Base-by-base conservation (phyloP, 768 basidiomycete genomes). In the Nidularia pulvinata region DNA sequence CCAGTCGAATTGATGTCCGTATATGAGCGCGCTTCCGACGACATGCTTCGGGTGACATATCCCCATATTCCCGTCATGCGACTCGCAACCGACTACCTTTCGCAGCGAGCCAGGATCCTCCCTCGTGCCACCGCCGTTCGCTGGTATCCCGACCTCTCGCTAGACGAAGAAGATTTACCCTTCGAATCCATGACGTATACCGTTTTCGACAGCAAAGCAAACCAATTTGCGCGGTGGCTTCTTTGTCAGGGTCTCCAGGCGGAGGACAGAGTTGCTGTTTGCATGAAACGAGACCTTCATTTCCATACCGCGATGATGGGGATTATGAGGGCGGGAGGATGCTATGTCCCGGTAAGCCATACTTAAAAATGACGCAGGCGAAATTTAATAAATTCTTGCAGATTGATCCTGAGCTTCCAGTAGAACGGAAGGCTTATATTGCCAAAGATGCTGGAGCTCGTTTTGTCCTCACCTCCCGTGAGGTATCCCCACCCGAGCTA, bases 401-500 rank as follows among this genome's bases (percentile, higher is more conserved):
- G 79, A 80, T 81, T 50, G 79, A 81, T 55, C 77, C 80, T 4
- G 78, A 80, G 52, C 64, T 81, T 34, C 79, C 79, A 22, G 46
- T 57, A 7, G 78, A 79, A 59, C 67, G 79, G 44, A 79, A 78
- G 57, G 56, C 61, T 13, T 80, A 73, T 56, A 81, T 81, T 35
- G 74, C 70, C 3, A 60, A 62, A 52, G 74, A 81, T 60, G 76
- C 75, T 2, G 60, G 61, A 22, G 74, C 78, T 9, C 65, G 61
- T 33, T 73, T 74, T 59, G 74, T 80, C 33, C 53, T 81, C n/a
- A 69, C 74, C 11, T 59, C 71, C 5, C 44, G 59, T 1, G 51
- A 59, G 9, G 48, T 60, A 6, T 65, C 62, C 4, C 33, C 54
- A 14, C 47, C 42, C 7, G 59, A 61, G 5, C 53, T 69, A 14